Conservation (phyloP, 225 moss, liverwort and hornwort genomes). For the Sphagnum contortum region DNA sequence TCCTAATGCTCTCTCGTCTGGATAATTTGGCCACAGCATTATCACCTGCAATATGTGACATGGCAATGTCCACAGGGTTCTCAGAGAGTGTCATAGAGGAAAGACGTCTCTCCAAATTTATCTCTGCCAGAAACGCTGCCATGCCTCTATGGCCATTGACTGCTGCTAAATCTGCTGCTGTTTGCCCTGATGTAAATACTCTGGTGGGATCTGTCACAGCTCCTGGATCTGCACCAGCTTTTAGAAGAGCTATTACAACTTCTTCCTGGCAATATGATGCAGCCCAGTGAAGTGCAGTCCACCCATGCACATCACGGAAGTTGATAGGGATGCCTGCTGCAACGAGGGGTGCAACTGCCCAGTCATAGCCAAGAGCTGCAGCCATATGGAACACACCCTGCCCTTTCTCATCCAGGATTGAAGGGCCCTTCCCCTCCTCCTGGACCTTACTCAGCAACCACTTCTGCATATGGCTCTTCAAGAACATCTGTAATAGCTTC, state of each 20-base stretch:
- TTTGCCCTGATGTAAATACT: constrained; percentile 52
- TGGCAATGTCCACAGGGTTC: constrained; percentile 15
- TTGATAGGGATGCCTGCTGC: constrained; percentile 65
- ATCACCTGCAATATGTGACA: constrained; percentile 32
- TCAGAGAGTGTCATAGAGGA: constrained; percentile 45
- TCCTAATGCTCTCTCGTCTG: constrained; percentile 40
- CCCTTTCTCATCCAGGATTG: constrained; percentile 66
- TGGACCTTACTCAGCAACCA: constrained; percentile 60
- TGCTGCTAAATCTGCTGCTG: constrained; percentile 70
- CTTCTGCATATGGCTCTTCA: constrained; percentile 53
- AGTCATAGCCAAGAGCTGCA: constrained; percentile 86
- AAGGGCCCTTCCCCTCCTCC: constrained; percentile 58
- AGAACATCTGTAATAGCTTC: constrained; percentile 47
- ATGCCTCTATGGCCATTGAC: constrained; percentile 68
- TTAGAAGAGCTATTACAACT: constrained; percentile 57
- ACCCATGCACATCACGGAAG: constrained; percentile 69
- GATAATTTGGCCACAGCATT: constrained; percentile 16
- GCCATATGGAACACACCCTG: constrained; percentile 77
- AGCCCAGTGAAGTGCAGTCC: constrained; percentile 97
- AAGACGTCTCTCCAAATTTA: constrained; percentile 54
- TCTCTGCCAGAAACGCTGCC: constrained; percentile 79
- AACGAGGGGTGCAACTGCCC: constrained; percentile 59
- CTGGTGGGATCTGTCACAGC: constrained; percentile 63
- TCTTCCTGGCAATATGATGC: constrained; percentile 75
- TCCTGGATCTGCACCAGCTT: constrained; percentile 62